Conservation (phyloP, 345 rosid species). For the Passiflora organensis region DNA sequence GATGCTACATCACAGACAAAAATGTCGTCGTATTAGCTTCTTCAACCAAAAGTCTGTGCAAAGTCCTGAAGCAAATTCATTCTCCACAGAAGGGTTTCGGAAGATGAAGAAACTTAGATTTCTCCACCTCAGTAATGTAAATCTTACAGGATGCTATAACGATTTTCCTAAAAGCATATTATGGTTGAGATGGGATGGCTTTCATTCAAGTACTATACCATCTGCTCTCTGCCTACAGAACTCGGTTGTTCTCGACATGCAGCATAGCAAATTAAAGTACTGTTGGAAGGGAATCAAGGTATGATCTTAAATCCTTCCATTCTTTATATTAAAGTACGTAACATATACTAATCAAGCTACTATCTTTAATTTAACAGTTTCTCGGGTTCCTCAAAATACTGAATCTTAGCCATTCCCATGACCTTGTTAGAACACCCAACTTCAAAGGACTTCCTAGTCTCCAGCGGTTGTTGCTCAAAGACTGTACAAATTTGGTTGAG, state of each 20-base stretch:
- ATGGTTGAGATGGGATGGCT: not conserved
- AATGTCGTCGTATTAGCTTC: too few relatives aligned
- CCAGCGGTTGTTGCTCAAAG: slow-evolving; percentile 24
- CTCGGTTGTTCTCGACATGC: not conserved
- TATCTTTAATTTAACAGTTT: slow-evolving; percentile 8
- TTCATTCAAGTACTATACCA: not conserved
- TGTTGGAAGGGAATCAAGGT: slow-evolving; percentile 13
- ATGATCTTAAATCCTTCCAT: not conserved
- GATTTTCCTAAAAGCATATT: not conserved
- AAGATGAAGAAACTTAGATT: not conserved
- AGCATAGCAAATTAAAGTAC: not conserved
- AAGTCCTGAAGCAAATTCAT: not conserved
- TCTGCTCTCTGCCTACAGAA: not conserved
- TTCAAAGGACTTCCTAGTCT: slow-evolving; percentile 18
- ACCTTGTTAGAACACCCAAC: slow-evolving; percentile 19
- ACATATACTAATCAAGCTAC: not conserved
- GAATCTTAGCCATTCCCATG: slow-evolving; percentile 16
- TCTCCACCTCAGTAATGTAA: not conserved
- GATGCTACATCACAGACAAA: not conserved
- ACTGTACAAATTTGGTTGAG: slow-evolving; percentile 18
- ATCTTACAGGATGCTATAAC: not conserved
- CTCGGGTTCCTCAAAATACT: slow-evolving; percentile 24
- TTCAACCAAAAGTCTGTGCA: too few relatives aligned
- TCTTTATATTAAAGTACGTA: not conserved
- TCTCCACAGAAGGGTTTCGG: not conserved